These are phyloP conservation scores for Stephania japonica DNA, from an alignment of 164 flowering plant species.

Conservation along the genomic window DNA sequence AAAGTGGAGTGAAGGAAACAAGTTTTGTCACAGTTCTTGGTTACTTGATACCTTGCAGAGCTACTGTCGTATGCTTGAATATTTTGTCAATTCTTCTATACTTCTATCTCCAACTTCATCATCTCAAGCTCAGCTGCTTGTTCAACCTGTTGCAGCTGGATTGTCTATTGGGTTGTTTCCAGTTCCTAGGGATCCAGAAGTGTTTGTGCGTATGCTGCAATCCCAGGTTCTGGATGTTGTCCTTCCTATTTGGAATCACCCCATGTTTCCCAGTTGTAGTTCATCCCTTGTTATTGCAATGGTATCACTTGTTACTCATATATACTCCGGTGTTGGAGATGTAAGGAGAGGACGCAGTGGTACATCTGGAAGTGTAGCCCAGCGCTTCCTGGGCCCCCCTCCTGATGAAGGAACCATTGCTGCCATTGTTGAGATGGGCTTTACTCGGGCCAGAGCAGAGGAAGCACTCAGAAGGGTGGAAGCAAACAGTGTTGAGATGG, in stretches of 20 bases:
- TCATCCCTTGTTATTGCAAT: constrained; percentile 52
- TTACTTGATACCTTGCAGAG: constrained; percentile 75
- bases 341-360: constrained; percentile 52
- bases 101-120: constrained; percentile 64
- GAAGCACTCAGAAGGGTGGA: constrained; percentile 81
- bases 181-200: constrained; percentile 83
- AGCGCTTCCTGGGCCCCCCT: constrained; percentile 57
- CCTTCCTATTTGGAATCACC: constrained; percentile 90
- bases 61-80: constrained; percentile 69
- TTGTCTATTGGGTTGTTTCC: constrained; percentile 81
- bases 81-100: constrained; percentile 72
- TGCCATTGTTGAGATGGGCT: constrained; percentile 94
- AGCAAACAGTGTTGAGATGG: constrained; percentile 92
- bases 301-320: constrained; percentile 61
- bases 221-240: constrained; percentile 81
- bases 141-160: constrained; percentile 84
- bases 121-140: constrained; percentile 76
- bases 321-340: constrained; percentile 82
- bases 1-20: constrained; percentile 46
- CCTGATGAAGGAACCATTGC: constrained; percentile 84
- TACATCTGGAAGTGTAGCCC: constrained; percentile 42
- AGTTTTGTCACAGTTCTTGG: constrained; percentile 57
- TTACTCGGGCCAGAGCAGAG: constrained; percentile 85
- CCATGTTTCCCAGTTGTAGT: constrained; percentile 67
- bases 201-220: constrained; percentile 77